Evolutionary conservation across 345 rosid genomes (phyloP).

Genomic region (Populus tremula): DNA sequence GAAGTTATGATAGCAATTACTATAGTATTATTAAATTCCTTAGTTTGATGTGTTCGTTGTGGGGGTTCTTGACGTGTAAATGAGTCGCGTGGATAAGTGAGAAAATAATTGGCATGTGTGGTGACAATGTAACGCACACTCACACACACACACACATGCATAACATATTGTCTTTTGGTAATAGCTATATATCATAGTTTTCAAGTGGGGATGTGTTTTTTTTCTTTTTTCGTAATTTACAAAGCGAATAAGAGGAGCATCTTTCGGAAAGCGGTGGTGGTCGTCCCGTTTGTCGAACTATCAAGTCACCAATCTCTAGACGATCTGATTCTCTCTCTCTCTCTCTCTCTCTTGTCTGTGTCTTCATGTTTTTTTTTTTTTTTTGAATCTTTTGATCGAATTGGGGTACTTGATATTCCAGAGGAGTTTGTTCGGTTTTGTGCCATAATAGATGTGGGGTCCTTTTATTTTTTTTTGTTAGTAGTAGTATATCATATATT

Average conservation of each 20-base stretch:
- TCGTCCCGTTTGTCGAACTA: constrained; percentile 64
- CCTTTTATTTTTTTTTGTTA: not conserved
- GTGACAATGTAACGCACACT: not conserved
- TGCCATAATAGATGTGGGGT: constrained; percentile 39
- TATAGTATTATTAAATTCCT: not conserved
- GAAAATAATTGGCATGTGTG: constrained; percentile 27
- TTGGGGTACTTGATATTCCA: constrained; percentile 32
- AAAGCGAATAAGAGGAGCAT: constrained; percentile 53
- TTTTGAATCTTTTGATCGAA: constrained; percentile 46
- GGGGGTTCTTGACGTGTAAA: not conserved
- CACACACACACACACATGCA: not conserved
- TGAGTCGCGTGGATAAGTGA: not conserved
- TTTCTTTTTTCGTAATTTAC: constrained; percentile 31
- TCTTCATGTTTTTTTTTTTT: constrained; percentile 25
- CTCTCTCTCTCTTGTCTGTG: constrained; percentile 2
- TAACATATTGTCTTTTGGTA: constrained; percentile 39
- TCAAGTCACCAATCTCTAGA: constrained; percentile 63
- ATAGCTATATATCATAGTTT: constrained; percentile 17
- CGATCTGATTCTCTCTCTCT: constrained; percentile 63
- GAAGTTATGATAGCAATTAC: not conserved
- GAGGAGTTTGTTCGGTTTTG: constrained; percentile 28
- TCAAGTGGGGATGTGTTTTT: not conserved
- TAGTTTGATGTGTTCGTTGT: too few relatives aligned
- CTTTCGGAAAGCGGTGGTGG: constrained; percentile 91
- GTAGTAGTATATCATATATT: not conserved